Conservation (phyloP, 257 asterid species). For the Solanum lycopersicoides region DNA sequence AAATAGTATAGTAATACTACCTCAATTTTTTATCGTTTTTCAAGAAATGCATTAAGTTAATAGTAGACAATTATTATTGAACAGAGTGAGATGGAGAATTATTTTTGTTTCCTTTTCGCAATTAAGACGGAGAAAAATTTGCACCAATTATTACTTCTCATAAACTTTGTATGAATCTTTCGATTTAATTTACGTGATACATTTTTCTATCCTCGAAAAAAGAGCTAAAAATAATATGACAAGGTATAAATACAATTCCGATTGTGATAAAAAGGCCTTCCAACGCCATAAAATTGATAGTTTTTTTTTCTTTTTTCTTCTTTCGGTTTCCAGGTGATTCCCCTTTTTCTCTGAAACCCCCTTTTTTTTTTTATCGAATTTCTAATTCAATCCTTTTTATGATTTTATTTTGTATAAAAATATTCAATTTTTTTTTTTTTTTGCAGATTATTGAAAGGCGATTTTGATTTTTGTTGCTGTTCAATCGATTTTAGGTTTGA, state of each 20-base stretch:
- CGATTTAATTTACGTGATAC: background rate
- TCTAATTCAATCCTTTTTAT: background rate
- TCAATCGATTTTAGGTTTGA: background rate
- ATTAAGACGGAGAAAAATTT: background rate
- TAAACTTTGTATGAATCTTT: background rate
- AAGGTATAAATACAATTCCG: background rate
- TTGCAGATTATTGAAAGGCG: background rate
- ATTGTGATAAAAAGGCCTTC: background rate
- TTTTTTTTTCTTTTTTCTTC: too few species aligned
- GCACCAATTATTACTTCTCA: background rate
- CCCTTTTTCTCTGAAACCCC: background rate
- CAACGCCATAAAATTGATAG: background rate
- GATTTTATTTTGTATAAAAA: background rate
- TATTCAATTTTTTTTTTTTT: background rate
- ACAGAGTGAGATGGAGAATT: too few species aligned
- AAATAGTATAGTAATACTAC: too few species aligned
- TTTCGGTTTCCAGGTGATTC: background rate
- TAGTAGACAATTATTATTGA: too few species aligned
- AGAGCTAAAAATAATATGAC: background rate
- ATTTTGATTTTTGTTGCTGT: background rate
- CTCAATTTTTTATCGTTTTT: too few species aligned
- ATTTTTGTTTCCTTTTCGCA: background rate
- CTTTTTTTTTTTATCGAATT: background rate
- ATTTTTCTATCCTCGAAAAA: background rate
- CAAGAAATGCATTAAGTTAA: too few species aligned